phyloP scores from a whole-genome alignment of 1,139 yeast genomes.

The Candida glucosophila region DNA sequence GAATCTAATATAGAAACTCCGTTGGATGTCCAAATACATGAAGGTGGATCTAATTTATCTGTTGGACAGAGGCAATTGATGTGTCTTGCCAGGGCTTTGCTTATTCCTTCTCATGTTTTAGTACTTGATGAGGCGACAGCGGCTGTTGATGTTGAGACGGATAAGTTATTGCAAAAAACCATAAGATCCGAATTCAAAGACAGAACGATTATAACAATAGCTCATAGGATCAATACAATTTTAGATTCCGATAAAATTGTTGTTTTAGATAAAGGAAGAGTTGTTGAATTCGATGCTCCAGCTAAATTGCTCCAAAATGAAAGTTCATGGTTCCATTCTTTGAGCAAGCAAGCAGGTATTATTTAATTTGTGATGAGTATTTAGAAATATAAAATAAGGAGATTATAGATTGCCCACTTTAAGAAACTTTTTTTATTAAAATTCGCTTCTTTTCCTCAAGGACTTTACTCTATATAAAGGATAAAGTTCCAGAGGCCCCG shows the following conservation, averaged over 20 bases:
- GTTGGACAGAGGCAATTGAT: conserved; percentile 90
- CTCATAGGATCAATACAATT: conserved; percentile 89
- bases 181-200: conserved; percentile 79
- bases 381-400: conserved; percentile 1
- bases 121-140: conserved; percentile 96
- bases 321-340: conserved; percentile 66
- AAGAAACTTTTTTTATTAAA: conserved; percentile 13
- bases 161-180: conserved; percentile 76
- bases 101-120: conserved; percentile 69
- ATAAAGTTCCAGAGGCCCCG: conserved; percentile 37
- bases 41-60: conserved; percentile 82
- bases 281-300: conserved; percentile 85
- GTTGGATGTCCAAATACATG: conserved; percentile 57
- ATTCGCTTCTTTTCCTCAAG: conserved; percentile 80
- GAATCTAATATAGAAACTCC: conserved; percentile 30
- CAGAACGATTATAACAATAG: conserved; percentile 88
- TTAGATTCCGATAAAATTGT: conserved; percentile 85
- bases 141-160: conserved; percentile 95
- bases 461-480: conserved; percentile 59
- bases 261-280: conserved; percentile 77
- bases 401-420: neutral
- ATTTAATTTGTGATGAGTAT: conserved; percentile 5
- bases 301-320: conserved; percentile 53
- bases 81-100: conserved; percentile 83
- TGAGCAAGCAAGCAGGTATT: conserved; percentile 65